Conservation (phyloP, 345 rosid species). For the Camelina neglecta region DNA sequence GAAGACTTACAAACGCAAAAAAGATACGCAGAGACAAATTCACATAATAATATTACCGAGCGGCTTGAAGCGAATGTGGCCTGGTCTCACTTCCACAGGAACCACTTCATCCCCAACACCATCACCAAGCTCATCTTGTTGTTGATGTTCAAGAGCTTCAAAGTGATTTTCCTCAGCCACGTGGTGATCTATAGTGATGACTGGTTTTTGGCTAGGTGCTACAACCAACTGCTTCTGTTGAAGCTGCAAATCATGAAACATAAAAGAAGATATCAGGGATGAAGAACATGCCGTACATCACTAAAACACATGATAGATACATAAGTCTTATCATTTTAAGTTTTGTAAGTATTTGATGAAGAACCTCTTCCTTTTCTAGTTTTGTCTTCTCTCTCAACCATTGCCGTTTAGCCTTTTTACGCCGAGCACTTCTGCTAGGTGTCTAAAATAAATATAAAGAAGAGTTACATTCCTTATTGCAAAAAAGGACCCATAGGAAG, state of each 20-base stretch:
- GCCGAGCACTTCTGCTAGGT: conserved; percentile 93
- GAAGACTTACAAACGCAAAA: conserved; percentile 12
- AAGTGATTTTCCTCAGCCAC: conserved; percentile 43
- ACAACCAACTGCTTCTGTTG: conserved; percentile 46
- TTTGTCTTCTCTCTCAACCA: conserved; percentile 71
- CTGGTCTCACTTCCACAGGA: conserved; percentile 85
- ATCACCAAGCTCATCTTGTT: conserved; percentile 37
- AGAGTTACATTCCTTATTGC: conserved; percentile 32
- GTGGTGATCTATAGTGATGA: conserved; percentile 44
- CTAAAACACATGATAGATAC: conserved; percentile 7
- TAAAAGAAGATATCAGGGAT: neutral
- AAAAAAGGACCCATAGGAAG: conserved; percentile 22
- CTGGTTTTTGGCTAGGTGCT: conserved; percentile 48
- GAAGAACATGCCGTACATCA: conserved; percentile 18
- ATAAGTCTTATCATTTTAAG: conserved; percentile 31
- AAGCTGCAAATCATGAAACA: conserved; percentile 47
- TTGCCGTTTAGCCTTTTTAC: conserved; percentile 83
- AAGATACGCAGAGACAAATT: conserved; percentile 3
- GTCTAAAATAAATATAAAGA: conserved; percentile 48
- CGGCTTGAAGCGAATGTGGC: conserved; percentile 89
- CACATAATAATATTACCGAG: conserved; percentile 44
- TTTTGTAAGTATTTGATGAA: conserved; percentile 13
- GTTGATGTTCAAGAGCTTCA: conserved; percentile 40
- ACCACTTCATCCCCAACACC: conserved; percentile 57
- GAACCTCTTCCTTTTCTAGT: conserved; percentile 73